Conservation (phyloP, 192 early-diverging fungal species). For the Mortierella claussenii region DNA sequence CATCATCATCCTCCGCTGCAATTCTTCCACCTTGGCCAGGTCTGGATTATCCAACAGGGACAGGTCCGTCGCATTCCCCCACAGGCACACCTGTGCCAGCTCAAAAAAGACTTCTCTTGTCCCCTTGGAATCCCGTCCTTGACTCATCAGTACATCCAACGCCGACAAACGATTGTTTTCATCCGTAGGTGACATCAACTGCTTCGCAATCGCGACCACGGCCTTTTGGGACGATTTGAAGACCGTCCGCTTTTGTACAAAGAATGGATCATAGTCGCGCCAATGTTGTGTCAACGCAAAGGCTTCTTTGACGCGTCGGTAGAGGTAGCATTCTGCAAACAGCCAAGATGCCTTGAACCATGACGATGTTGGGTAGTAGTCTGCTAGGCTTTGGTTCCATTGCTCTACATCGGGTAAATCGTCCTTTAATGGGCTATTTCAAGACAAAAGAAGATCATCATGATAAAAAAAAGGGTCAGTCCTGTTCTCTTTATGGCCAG, state of each 20-base stretch:
- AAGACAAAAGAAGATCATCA: background rate
- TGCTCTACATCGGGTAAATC: conserved; percentile 63
- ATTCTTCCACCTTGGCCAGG: conserved; percentile 72
- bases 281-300: conserved; percentile 69
- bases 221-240: conserved; percentile 74
- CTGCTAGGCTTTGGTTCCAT: conserved; percentile 74
- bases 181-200: conserved; percentile 52
- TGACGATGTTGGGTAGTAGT: conserved; percentile 63
- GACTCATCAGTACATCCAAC: conserved; percentile 29
- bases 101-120: conserved; percentile 65
- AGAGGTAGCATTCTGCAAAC: conserved; percentile 87
- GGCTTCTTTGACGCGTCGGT: conserved; percentile 72
- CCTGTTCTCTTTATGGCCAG: background rate
- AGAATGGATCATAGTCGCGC: conserved; percentile 81
- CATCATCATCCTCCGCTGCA: conserved; percentile 62
- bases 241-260: conserved; percentile 70
- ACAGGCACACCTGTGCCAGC: conserved; percentile 79
- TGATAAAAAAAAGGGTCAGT: background rate
- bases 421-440: conserved; percentile 61
- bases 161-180: conserved; percentile 9
- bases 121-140: conserved; percentile 43
- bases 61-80: conserved; percentile 92
- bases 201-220: conserved; percentile 73
- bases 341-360: conserved; percentile 88
- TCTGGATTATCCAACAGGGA: conserved; percentile 80